Base-by-base conservation (phyloP, 805 yeast species). In the Lachancea meyersii region DNA sequence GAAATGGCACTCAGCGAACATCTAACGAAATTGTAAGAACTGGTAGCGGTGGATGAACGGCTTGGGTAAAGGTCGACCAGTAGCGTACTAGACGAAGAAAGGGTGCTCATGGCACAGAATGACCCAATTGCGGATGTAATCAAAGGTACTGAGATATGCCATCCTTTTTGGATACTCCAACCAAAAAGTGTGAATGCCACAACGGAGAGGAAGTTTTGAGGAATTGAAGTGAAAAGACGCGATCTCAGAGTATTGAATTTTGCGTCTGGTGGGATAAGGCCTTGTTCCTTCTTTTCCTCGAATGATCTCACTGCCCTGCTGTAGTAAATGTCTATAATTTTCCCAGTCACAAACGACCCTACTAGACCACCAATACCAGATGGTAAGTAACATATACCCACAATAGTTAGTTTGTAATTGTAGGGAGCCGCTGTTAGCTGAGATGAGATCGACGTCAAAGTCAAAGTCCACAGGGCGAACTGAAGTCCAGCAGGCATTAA, bases 361-460 rank as follows among this genome's bases (percentile, higher is more conserved):
- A 71, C 20, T 6, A 83, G 58, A n/a, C 85, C 76, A 5, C 80
- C 84, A 3, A 75, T 56, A 21, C 95, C 95, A 19, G 80, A 80
- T 8, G 94, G 82, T 23, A 86, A 65, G 55, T 82, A 86, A 41
- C 86, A 76, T 6, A 78, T 64, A 11, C 94, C 95, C 23, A 84
- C 74, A 31, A 76, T 70, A 36, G 76, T 64, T 3, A 79, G 69
- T 3, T 70, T 51, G 49, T 77, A 79, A 31, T 70, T 63, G 49
- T 85, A 84, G 3, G 63, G 63, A 2, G 62, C 49, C 1, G 53
- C 54, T 16, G 75, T 63, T 17, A 86, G 61, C 26, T 70, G 64
- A 0, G 81, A 72, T 1, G 88, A 72, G 40, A 82, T 63, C 0
- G 86, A 72, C 0, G 91, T 79, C 32, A 83, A 69, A 35, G 76